These are phyloP conservation scores for Phytophthora multivora DNA, from an alignment of 352 stramenopile species.

Conservation along the genomic window DNA sequence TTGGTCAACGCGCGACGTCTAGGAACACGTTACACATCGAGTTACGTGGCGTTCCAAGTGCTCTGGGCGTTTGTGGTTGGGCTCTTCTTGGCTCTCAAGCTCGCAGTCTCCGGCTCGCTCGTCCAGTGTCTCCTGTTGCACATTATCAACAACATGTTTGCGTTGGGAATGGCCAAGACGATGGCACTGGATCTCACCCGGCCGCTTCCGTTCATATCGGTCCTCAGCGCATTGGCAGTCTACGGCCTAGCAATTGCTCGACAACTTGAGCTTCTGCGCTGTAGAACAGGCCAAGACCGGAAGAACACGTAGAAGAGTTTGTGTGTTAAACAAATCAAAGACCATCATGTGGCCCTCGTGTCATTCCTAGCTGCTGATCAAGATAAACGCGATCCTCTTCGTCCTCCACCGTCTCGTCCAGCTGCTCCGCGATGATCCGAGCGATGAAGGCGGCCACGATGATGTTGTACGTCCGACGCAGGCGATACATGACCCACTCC, in stretches of 20 bases:
- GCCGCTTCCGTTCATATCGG: background rate
- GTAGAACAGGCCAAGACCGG: background rate
- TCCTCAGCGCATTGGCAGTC: conserved; percentile 9
- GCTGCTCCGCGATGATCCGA: conserved; percentile 68
- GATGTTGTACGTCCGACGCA: conserved; percentile 67
- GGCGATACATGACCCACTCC: conserved; percentile 62
- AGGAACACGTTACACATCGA: conserved; percentile 24
- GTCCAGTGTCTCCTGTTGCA: conserved; percentile 65
- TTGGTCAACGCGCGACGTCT: conserved; percentile 41
- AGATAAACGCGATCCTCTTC: conserved; percentile 61
- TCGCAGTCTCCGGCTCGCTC: conserved; percentile 44
- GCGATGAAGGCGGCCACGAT: conserved; percentile 69
- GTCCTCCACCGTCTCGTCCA: conserved; percentile 75
- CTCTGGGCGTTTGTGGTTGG: conserved; percentile 52
- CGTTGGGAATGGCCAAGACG: conserved; percentile 31
- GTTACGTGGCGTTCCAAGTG: conserved; percentile 50
- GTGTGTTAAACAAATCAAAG: conserved; percentile 9
- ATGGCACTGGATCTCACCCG: conserved; percentile 15
- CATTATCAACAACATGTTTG: conserved; percentile 62
- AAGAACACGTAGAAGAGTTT: conserved; percentile 3
- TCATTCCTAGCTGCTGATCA: conserved; percentile 45
- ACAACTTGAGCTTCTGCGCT: conserved; percentile 22
- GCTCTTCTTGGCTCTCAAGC: conserved; percentile 45
- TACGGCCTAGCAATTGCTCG: conserved; percentile 26
- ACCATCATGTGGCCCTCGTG: conserved; percentile 3